phyloP scores from a whole-genome alignment of 805 yeast genomes.

The Metschnikowia matae region DNA sequence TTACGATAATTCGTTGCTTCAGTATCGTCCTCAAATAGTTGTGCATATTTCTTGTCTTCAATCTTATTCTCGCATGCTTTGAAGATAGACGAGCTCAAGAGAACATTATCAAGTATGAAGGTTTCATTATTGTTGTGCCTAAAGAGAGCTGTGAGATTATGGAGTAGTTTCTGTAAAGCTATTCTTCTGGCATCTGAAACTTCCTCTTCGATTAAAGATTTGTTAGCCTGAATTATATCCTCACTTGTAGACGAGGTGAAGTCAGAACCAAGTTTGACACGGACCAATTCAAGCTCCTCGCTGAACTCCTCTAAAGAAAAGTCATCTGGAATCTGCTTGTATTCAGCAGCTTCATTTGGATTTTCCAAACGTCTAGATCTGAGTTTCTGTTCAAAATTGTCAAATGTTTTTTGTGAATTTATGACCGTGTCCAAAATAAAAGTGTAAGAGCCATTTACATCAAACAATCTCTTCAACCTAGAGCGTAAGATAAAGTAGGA shows the following conservation, averaged over 20 bases:
- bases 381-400: slow-evolving; percentile 15
- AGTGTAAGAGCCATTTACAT: slow-evolving; percentile 53
- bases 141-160: slow-evolving; percentile 31
- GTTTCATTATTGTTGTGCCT: slow-evolving; percentile 30
- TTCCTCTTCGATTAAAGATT: slow-evolving; percentile 15
- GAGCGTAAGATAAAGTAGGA: slow-evolving; percentile 7
- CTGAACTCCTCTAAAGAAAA: slow-evolving; percentile 31
- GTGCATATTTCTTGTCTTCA: neutral
- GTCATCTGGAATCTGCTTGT: slow-evolving; percentile 32
- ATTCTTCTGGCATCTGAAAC: slow-evolving; percentile 14
- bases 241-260: slow-evolving; percentile 16
- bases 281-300: slow-evolving; percentile 28
- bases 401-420: slow-evolving; percentile 39
- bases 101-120: slow-evolving; percentile 33
- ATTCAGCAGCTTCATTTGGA: slow-evolving; percentile 5
- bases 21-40: neutral
- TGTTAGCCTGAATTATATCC: slow-evolving; percentile 16
- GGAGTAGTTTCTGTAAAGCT: slow-evolving; percentile 24
- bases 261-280: slow-evolving; percentile 14
- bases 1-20: slow-evolving; percentile 5
- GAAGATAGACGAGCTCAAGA: slow-evolving; percentile 27
- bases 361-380: neutral
- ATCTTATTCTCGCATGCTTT: slow-evolving; percentile 17
- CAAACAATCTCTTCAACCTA: slow-evolving; percentile 9
- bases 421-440: slow-evolving; percentile 54